Percentiles rank a stretch among this genome's conserved stretches.
phyloP scores from a whole-genome alignment of 2,329 filamentous ascomycete genomes.

The Aphanoascus verrucosus region DNA sequence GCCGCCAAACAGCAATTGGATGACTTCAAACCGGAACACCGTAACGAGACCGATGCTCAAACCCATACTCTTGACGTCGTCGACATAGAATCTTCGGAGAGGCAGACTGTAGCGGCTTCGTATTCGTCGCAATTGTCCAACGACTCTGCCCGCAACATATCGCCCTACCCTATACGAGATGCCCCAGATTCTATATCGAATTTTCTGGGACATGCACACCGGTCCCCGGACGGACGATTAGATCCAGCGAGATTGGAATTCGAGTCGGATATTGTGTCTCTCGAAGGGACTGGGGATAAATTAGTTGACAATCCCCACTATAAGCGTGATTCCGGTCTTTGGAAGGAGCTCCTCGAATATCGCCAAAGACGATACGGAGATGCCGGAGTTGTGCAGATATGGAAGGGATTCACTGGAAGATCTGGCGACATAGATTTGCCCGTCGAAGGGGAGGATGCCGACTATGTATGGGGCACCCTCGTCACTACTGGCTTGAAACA shows the following conservation, averaged over 20 bases:
- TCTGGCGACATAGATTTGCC: slow-evolving; percentile 27
- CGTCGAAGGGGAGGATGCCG: slow-evolving; percentile 27
- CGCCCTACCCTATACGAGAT: not conserved
- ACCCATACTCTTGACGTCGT: not conserved
- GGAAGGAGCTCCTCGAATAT: slow-evolving; percentile 37
- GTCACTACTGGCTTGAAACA: slow-evolving; percentile 28
- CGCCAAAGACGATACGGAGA: slow-evolving; percentile 36
- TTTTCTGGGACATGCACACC: slow-evolving; percentile 13
- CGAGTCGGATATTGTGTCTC: slow-evolving; percentile 35
- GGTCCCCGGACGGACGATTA: not conserved
- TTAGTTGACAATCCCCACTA: slow-evolving; percentile 29
- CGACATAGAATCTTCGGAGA: not conserved
- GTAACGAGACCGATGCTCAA: not conserved
- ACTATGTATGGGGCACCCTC: slow-evolving; percentile 36
- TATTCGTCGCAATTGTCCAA: not conserved
- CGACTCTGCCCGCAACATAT: not conserved
- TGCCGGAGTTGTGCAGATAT: slow-evolving; percentile 34
- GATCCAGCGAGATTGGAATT: slow-evolving; percentile 30
- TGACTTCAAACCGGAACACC: not conserved
- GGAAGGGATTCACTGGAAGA: slow-evolving; percentile 29
- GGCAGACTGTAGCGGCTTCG: not conserved
- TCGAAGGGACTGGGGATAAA: slow-evolving; percentile 26
- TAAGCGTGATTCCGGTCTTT: slow-evolving; percentile 32
- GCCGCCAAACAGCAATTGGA: not conserved
- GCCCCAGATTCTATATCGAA: slow-evolving; percentile 6